Conservation (phyloP, 768 basidiomycete species). For the Flagelloscypha sp. region DNA sequence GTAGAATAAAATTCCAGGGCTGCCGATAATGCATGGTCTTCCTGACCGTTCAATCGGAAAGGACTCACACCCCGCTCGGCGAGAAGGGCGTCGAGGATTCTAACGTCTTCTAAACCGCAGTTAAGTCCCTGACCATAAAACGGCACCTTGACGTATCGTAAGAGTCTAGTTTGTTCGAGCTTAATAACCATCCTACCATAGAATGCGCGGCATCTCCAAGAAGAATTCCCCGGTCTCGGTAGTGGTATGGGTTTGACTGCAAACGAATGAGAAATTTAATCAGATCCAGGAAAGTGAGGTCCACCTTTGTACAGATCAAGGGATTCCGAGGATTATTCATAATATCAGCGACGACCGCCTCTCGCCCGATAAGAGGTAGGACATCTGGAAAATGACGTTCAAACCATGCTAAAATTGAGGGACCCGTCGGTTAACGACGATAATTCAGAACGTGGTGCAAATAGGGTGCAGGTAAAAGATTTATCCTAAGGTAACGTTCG, state of each 20-base stretch:
- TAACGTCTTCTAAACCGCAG: constrained; percentile 95
- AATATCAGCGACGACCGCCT: constrained; percentile 70
- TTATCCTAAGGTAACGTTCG: constrained; percentile 56
- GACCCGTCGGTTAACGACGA: constrained; percentile 42
- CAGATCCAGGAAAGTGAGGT: constrained; percentile 19
- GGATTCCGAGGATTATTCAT: constrained; percentile 78
- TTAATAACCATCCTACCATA: no score
- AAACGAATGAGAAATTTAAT: constrained; percentile 9
- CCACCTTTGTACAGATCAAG: constrained; percentile 88
- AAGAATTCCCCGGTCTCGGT: constrained; percentile 78
- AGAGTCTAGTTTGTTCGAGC: no score
- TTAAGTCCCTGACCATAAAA: constrained; percentile 97
- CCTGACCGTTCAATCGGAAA: constrained; percentile 24
- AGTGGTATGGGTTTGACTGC: constrained; percentile 84
- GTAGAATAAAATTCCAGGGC: constrained; percentile 76
- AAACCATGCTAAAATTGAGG: constrained; percentile 66
- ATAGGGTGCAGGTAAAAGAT: constrained; percentile 95
- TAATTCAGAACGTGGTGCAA: constrained; percentile 78
- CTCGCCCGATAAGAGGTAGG: constrained; percentile 76
- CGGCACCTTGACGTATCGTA: no score
- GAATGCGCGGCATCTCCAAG: constrained; percentile 94
- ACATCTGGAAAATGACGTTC: constrained; percentile 81
- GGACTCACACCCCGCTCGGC: constrained; percentile 60
- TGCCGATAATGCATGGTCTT: constrained; percentile 49
- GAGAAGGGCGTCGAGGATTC: constrained; percentile 73